A percentile compares a stretch with the other conserved stretches of the same genome.
These are phyloP conservation scores for Graphilbum sp. DNA, from an alignment of 2,329 filamentous ascomycete species.

Conservation along the genomic window DNA sequence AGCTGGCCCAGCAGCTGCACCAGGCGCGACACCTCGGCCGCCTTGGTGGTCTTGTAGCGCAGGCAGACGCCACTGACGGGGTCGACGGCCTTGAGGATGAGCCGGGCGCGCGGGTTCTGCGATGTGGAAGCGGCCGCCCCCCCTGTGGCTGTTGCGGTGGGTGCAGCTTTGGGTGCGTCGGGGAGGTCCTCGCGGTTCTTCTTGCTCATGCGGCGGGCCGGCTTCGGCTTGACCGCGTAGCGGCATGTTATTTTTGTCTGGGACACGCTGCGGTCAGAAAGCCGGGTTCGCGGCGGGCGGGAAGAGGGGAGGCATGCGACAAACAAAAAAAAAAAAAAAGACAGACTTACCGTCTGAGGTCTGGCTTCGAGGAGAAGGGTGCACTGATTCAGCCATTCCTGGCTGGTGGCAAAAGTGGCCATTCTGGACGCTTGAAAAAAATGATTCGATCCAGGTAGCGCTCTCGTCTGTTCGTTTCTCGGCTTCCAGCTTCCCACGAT, in stretches of 20 bases:
- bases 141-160: conserved; percentile 13
- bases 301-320: too few species aligned
- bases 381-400: conserved; percentile 86
- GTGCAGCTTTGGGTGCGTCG: conserved; percentile 11
- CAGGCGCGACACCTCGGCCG: conserved; percentile 72
- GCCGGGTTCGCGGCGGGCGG: too few species aligned
- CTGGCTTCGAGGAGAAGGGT: conserved; percentile 71
- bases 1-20: conserved; percentile 61
- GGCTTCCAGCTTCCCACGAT: too few species aligned
- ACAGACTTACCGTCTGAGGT: conserved; percentile 55
- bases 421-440: conserved; percentile 27
- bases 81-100: conserved; percentile 83
- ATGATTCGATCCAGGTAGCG: too few species aligned
- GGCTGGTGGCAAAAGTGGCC: conserved; percentile 66
- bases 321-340: not conserved
- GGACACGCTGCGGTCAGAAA: too few species aligned
- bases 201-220: conserved; percentile 8
- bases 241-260: conserved; percentile 85
- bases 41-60: conserved; percentile 85
- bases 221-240: conserved; percentile 53
- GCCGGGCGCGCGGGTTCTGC: conserved; percentile 41
- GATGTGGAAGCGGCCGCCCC: conserved; percentile 12
- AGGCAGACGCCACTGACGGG: conserved; percentile 64
- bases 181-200: conserved; percentile 13
- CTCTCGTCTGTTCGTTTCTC: too few species aligned